Percentiles rank a stretch among this genome's conserved stretches.
Evolutionary conservation across 129 eudicot species (phyloP).

Genomic region (Artemisia argyi): DNA sequence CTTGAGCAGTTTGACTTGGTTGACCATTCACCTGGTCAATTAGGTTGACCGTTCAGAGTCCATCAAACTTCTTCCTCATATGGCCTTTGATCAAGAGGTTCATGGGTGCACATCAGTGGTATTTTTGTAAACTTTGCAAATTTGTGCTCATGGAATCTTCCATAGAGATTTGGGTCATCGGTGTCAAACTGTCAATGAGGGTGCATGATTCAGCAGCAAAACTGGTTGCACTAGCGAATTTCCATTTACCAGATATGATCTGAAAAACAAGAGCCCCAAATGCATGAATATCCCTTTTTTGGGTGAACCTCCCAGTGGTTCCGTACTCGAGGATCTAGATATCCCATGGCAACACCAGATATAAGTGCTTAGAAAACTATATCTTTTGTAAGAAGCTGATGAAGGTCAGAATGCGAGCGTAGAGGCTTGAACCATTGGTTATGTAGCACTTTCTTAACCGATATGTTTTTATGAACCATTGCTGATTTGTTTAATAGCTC

Average conservation of each 20-base stretch:
- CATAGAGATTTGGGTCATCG: constrained; percentile 64
- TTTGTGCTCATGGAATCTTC: constrained; percentile 68
- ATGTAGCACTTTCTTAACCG: constrained; percentile 77
- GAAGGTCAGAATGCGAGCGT: constrained; percentile 80
- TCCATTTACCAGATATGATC: constrained; percentile 77
- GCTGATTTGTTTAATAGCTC: constrained; percentile 67
- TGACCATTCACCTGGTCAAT: no score
- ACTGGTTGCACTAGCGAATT: constrained; percentile 48
- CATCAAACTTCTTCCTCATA: constrained; percentile 69
- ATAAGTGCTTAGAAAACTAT: constrained; percentile 84
- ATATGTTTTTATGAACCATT: constrained; percentile 86
- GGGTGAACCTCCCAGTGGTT: constrained; percentile 81
- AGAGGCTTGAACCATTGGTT: constrained; percentile 61
- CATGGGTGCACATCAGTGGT: constrained; percentile 78
- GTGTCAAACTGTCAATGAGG: constrained; percentile 50
- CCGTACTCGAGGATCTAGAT: constrained; percentile 90
- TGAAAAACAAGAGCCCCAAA: constrained; percentile 90
- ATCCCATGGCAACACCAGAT: constrained; percentile 98
- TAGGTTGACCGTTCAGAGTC: no score
- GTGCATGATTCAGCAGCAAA: constrained; percentile 68
- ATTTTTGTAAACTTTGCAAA: constrained; percentile 66
- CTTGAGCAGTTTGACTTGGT: no score
- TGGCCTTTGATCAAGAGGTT: constrained; percentile 75
- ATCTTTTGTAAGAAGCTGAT: constrained; percentile 90
- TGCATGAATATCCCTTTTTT: constrained; percentile 82